Percentiles rank a stretch among this genome's conserved stretches.
phyloP scores from a whole-genome alignment of 2,329 filamentous ascomycete genomes.

The Cercospora sp. region DNA sequence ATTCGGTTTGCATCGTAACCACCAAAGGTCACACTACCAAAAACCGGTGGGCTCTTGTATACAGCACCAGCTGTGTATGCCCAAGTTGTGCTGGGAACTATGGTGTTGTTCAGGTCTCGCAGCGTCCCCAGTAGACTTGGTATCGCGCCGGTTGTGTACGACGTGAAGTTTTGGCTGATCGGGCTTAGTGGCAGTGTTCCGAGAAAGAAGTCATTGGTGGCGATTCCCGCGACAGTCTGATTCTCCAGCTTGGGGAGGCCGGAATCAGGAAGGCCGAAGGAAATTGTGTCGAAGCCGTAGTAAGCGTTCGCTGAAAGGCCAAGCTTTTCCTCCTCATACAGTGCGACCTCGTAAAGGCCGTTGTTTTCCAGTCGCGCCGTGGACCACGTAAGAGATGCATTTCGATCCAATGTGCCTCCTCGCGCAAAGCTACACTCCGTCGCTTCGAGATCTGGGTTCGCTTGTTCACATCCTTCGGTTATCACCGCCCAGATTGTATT shows the following conservation, averaged over 20 bases:
- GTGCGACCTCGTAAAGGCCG: conserved; percentile 33
- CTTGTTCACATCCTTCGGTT: conserved; percentile 27
- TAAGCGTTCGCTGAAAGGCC: conserved; percentile 34
- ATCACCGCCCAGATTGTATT: conserved; percentile 28
- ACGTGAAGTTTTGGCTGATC: conserved; percentile 26
- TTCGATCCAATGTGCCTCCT: conserved; percentile 36
- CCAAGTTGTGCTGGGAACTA: conserved; percentile 25
- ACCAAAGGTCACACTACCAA: conserved; percentile 41
- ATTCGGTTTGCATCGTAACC: conserved; percentile 47
- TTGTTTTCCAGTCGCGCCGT: conserved; percentile 38
- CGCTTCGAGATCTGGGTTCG: conserved; percentile 34
- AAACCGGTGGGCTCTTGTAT: conserved; percentile 29
- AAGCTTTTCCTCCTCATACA: conserved; percentile 28
- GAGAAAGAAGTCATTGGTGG: conserved; percentile 36
- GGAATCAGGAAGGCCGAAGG: conserved; percentile 24
- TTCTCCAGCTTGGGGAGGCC: conserved; percentile 30
- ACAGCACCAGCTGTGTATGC: conserved; percentile 35
- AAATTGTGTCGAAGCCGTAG: conserved; percentile 43
- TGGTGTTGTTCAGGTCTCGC: neutral
- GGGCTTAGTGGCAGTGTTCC: conserved; percentile 38
- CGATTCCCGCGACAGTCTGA: conserved; percentile 34
- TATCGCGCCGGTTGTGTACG: conserved; percentile 18
- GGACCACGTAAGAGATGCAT: conserved; percentile 40
- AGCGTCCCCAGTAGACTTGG: conserved; percentile 28
- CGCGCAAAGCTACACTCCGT: conserved; percentile 24